These are phyloP conservation scores for Zelopaecilomyces penicillatus DNA, from an alignment of 2,329 filamentous ascomycete genomes.

Conservation along the genomic window DNA sequence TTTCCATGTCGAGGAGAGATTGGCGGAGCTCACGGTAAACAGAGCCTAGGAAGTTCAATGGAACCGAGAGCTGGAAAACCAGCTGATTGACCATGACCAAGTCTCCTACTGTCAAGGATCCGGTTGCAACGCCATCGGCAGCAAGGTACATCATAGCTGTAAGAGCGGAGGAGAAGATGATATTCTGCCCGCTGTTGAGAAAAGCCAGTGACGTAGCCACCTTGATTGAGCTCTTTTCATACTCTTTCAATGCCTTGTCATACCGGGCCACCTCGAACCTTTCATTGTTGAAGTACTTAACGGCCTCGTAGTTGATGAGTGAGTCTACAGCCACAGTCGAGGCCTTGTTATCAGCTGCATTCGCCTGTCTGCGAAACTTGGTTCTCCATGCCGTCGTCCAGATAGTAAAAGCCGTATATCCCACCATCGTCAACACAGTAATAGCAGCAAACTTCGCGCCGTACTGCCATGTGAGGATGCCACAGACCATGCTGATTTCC, in stretches of 20 bases:
- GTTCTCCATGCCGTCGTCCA: constrained; percentile 95
- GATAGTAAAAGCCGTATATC: constrained; percentile 95
- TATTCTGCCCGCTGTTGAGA: constrained; percentile 89
- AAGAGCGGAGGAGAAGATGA: constrained; percentile 91
- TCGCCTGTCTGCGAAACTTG: constrained; percentile 89
- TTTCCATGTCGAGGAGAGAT: constrained; percentile 96
- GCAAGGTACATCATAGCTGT: constrained; percentile 98
- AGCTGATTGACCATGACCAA: constrained; percentile 98
- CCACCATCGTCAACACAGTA: constrained; percentile 82
- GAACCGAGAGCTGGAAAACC: constrained; percentile 94
- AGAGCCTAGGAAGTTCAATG: constrained; percentile 94
- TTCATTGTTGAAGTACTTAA: constrained; percentile 99
- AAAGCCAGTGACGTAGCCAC: constrained; percentile 88
- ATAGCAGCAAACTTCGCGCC: constrained; percentile 86
- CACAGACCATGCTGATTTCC: constrained; percentile 92
- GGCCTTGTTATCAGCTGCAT: constrained; percentile 90
- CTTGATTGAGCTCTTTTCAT: constrained; percentile 93
- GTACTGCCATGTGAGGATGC: constrained; percentile 94
- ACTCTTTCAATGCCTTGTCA: constrained; percentile 74
- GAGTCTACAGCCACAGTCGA: constrained; percentile 95
- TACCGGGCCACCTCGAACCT: constrained; percentile 88
- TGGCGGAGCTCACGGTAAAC: constrained; percentile 94
- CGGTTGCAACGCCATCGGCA: constrained; percentile 76
- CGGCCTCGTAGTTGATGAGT: constrained; percentile 96
- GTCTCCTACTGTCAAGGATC: constrained; percentile 82